phyloP scores from a whole-genome alignment of 2,329 filamentous ascomycete genomes.

The Colletotrichum tofieldiae region DNA sequence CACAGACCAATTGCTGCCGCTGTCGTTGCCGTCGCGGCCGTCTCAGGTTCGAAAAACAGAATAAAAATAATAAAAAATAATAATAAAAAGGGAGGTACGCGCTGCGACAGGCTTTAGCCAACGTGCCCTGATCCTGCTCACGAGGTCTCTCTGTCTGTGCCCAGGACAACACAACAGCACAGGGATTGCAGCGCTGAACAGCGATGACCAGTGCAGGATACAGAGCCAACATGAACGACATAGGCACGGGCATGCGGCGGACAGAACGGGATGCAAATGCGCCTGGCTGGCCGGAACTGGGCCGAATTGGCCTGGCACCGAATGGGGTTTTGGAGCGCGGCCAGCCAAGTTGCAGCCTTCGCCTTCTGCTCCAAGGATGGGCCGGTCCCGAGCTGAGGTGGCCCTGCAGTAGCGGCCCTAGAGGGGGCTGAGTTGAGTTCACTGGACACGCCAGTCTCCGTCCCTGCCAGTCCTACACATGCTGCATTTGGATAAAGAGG shows the following conservation, averaged over 20 bases:
- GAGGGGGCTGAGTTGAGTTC: conserved; percentile 6
- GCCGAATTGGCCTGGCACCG: neutral
- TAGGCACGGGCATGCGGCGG: neutral
- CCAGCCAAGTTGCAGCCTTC: neutral
- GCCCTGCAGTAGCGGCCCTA: conserved; percentile 6
- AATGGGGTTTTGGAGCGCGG: neutral
- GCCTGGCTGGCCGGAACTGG: neutral
- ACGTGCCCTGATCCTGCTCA: neutral
- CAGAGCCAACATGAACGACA: neutral
- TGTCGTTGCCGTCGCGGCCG: neutral
- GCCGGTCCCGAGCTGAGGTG: conserved; percentile 19
- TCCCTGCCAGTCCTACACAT: neutral
- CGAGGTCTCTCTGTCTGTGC: neutral
- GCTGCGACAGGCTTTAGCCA: neutral
- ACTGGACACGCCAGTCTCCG: neutral
- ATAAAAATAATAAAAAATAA: neutral
- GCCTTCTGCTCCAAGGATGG: neutral
- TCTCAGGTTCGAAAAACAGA: neutral
- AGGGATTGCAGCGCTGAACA: neutral
- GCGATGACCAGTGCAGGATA: neutral
- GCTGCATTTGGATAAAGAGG: neutral
- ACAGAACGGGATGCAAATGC: neutral
- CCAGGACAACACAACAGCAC: neutral
- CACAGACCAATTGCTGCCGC: conserved; percentile 12
- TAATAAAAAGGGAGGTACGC: neutral